Evolutionary conservation across 371 early-diverging fungal species (phyloP).

Genomic region (Caulochytrium protostelioides): DNA sequence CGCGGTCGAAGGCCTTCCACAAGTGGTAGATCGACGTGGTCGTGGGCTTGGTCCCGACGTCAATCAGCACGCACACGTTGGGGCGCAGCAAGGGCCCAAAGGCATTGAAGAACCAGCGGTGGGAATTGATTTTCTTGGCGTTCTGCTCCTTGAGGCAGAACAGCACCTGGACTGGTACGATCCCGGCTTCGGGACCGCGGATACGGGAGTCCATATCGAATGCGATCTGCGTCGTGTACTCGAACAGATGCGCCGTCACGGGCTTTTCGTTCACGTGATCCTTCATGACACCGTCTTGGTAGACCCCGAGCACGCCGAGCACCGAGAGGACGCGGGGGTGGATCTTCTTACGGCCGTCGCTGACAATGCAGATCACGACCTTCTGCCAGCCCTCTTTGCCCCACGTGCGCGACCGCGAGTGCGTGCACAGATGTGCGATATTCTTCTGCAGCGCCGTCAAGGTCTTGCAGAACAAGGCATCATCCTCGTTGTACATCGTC

Average conservation of each 20-base stretch:
- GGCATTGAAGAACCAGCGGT: slow-evolving; percentile 70
- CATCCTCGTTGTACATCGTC: slow-evolving; percentile 63
- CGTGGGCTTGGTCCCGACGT: slow-evolving; percentile 78
- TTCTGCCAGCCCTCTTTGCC: slow-evolving; percentile 68
- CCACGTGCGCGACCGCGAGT: slow-evolving; percentile 51
- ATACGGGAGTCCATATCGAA: slow-evolving; percentile 7
- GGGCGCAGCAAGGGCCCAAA: slow-evolving; percentile 42
- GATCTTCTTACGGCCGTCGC: slow-evolving; percentile 45
- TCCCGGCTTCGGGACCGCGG: slow-evolving; percentile 7
- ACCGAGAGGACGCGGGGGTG: slow-evolving; percentile 26
- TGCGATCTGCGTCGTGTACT: slow-evolving; percentile 17
- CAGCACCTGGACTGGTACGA: slow-evolving; percentile 51
- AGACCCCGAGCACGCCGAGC: slow-evolving; percentile 13
- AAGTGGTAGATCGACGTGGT: slow-evolving; percentile 62
- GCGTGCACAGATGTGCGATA: slow-evolving; percentile 57
- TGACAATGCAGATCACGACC: slow-evolving; percentile 48
- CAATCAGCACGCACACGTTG: slow-evolving; percentile 49
- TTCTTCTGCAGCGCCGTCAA: slow-evolving; percentile 65
- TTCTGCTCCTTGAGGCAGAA: slow-evolving; percentile 76
- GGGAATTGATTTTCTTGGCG: slow-evolving; percentile 68
- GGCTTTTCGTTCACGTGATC: slow-evolving; percentile 8
- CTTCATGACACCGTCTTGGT: slow-evolving; percentile 11
- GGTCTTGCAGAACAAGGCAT: slow-evolving; percentile 55
- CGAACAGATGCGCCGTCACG: slow-evolving; percentile 19
- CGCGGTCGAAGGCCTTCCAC: slow-evolving; percentile 41